These are phyloP conservation scores for Vickermania ingenoplastis DNA, from an alignment of 208 protist species.

Conservation along the genomic window DNA sequence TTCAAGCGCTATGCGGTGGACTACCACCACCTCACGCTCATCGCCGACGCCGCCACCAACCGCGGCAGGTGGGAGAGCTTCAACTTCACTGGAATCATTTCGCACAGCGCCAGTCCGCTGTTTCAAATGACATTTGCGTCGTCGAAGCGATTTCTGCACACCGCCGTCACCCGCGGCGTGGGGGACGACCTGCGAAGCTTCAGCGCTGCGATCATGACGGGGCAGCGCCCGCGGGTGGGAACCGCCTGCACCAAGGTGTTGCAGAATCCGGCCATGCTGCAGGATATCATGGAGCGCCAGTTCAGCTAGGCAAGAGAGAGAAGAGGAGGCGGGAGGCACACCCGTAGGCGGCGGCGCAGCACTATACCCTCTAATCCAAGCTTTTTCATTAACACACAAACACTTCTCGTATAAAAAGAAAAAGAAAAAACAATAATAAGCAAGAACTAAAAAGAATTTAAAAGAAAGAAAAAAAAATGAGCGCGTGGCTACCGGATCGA, in stretches of 20 bases:
- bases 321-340: too few species aligned
- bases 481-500: too few species aligned
- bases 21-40: slow-evolving; percentile 79
- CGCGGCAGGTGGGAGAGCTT: slow-evolving; percentile 83
- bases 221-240: slow-evolving; percentile 77
- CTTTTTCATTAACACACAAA: too few species aligned
- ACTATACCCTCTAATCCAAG: slow-evolving; percentile 7
- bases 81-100: slow-evolving; percentile 85
- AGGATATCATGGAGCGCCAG: slow-evolving; percentile 66
- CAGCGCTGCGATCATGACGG: slow-evolving; percentile 86
- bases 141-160: slow-evolving; percentile 79
- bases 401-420: too few species aligned
- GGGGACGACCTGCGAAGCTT: slow-evolving; percentile 75
- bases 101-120: slow-evolving; percentile 75
- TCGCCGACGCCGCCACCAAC: slow-evolving; percentile 85
- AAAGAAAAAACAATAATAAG: too few species aligned
- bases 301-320: slow-evolving; percentile 13
- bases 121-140: slow-evolving; percentile 91
- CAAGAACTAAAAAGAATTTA: too few species aligned
- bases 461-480: too few species aligned
- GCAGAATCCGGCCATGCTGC: slow-evolving; percentile 44
- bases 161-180: slow-evolving; percentile 62
- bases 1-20: slow-evolving; percentile 86
- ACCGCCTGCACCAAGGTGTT: slow-evolving; percentile 62
- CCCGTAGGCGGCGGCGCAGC: slow-evolving; percentile 10